Evolutionary conservation across 192 early-diverging fungal genomes (phyloP), one percentile per base, ranked within the genome.

Genomic region (Entrophospora sp.): DNA sequence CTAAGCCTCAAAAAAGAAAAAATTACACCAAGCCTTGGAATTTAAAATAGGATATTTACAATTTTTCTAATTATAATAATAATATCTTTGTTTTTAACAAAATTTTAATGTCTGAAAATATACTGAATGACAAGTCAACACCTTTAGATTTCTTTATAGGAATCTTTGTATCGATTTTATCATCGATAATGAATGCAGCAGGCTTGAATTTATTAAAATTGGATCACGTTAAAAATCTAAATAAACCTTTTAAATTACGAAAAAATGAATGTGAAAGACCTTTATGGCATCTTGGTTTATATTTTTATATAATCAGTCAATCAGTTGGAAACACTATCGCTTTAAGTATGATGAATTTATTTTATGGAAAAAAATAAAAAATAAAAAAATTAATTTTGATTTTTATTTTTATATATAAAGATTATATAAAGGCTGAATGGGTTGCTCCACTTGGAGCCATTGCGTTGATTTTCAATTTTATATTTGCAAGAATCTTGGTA

Each of bases 371-470:
- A 24, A 13, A 31, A 28, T 25, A 8, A 24, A 1, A 0, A 61
- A 32, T 25, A 7, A n/a, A 38, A 4, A 18, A 4, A 13, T 32
- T 16, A 5, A 4, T n/a, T 60, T 3, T 20, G 5, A 40, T 42
- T 1, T 32, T 28, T 10, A 1, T 16, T 60, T 31, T 14, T 3
- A 27, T 22, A n/a, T 32, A 18, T 18, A 6, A 73, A 85, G 83
- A 85, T 63, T 85, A 74, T 72, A 71, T 83, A n/a, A 82, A 82
- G 51, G 77, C 81, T 5, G 80, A 83, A 64, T 82, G 83, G 81
- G 83, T 83, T 3, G 81, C 81, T 28, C 81, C 81, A 28, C 65
- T 83, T 5, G 83, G 81, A 18, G 75, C 76, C 35, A 71, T 79
- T 12, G 75, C 81, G 4, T 63, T 85, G 45, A 81, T 85, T 58